Evolutionary conservation across 805 yeast genomes (phyloP), one percentile per base, ranked within the genome.

Genomic region (Kodamaea laetipori): DNA sequence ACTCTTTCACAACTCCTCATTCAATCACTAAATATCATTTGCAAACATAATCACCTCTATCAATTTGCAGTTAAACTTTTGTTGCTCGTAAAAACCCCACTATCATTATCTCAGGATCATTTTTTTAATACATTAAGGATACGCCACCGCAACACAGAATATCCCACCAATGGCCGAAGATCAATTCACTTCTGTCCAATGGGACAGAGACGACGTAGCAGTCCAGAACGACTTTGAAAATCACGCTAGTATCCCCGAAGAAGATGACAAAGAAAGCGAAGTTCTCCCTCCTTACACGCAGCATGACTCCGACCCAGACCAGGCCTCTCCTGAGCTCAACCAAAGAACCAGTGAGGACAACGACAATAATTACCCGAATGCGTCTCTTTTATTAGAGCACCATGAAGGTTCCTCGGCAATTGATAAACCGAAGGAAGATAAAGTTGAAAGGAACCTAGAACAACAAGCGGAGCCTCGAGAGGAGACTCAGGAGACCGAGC

Each of bases 121-220:
- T 25, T 37, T 25, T 37, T 23, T 15, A 13, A 6, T 13, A 15
- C 10, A 15, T 30, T 18, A 30, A 23, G 35, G 40, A 37, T 37
- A 37, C 33, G 32, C 21, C 24, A 27, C 30, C 18, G 24, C 24
- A 21, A 21, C 24, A 21, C 24, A 21, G 8, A 21, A 21, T 8
- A 21, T 21, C 24, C 24, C 24, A 21, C 15, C 43, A 34, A 62
- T 61, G 65, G 51, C 60, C 21, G 75, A 71, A 39, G 81, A 77
- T 50, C 77, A 77, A 50, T 78, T 78, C 55, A 76, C 81, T 1
- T 78, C 82, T 21, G 76, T 78, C 38, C 79, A 73, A 52, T 78
- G 80, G 81, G 82, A 78, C 52, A 65, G 78, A 46, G 78, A 66
- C 21, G 78, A 71, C 13, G 41, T 23, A 4, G 13, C 41, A 8